Percentiles rank a stretch among this genome's conserved stretches.
Evolutionary conservation across 2,329 filamentous ascomycete genomes (phyloP).

Genomic region (Cytospora leucostoma): DNA sequence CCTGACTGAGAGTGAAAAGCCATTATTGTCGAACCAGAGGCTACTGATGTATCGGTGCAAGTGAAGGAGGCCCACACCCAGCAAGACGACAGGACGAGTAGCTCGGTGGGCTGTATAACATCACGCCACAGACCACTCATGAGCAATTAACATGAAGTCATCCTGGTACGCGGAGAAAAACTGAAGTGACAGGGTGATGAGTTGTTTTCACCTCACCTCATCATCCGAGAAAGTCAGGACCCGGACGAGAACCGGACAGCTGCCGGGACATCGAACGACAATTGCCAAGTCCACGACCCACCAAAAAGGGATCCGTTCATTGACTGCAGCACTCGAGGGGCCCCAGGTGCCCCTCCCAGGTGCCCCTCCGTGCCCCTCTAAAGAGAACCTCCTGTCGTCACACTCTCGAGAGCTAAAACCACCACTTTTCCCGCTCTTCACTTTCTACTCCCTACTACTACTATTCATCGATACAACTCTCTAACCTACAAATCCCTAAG

Average conservation of each 20-base stretch:
- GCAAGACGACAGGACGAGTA: neutral
- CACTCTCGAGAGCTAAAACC: neutral
- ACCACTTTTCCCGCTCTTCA: slow-evolving; percentile 15
- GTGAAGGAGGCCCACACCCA: too few relatives aligned
- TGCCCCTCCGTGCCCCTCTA: slow-evolving; percentile 22
- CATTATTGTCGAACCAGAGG: neutral
- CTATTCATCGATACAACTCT: slow-evolving; percentile 4
- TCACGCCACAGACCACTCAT: slow-evolving; percentile 20
- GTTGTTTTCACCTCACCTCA: slow-evolving; percentile 8
- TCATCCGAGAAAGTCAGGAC: neutral
- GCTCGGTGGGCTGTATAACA: slow-evolving; percentile 17
- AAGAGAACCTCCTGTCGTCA: slow-evolving; percentile 19
- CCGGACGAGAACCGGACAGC: neutral
- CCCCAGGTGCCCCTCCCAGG: slow-evolving; percentile 2
- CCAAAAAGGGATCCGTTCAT: slow-evolving; percentile 6
- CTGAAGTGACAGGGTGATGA: slow-evolving; percentile 20
- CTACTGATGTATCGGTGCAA: too few relatives aligned
- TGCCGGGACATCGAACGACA: slow-evolving; percentile 16
- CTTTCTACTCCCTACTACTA: slow-evolving; percentile 3
- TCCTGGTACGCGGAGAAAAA: slow-evolving; percentile 18
- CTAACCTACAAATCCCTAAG: neutral
- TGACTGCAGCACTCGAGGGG: neutral
- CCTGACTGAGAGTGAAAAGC: neutral
- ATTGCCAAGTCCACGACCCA: slow-evolving; percentile 17
- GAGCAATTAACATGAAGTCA: slow-evolving; percentile 20